Evolutionary conservation across 805 yeast species (phyloP), one percentile per base, ranked within the genome.

Genomic region (Hanseniaspora thailandica): DNA sequence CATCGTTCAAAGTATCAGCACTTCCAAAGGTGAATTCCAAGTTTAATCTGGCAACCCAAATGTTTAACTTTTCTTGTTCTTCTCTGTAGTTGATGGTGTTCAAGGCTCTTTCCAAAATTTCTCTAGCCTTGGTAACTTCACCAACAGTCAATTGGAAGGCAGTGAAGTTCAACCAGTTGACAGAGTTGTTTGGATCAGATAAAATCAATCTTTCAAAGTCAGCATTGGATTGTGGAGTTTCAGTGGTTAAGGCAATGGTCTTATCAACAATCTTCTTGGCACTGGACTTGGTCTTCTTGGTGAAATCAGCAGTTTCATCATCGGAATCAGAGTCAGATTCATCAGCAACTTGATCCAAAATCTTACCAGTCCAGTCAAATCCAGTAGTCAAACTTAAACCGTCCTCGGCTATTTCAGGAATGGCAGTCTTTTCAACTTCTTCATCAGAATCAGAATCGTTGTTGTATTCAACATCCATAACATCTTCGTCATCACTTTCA

Each of bases 91-190:
- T 81, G 60, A 93, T 94, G 5, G 93, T 82, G 71, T 86, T 86
- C 64, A 93, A 75, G 2, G 97, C 98, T 57, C 98, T 79, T 61
- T 83, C 85, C 44, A 86, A 97, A 61, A 93, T 80, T 66, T 86
- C 95, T 61, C 98, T 80, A 9, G 97, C 96, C 69, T 86, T 87
- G 36, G 90, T 97, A 55, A 88, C 72, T 68, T 93, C 98, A 71
- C 96, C 85, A 57, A 90, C 74, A 68, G 89, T 96, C 58, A 93
- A 75, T 68, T 89, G 96, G 83, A 90, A 93, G 4, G 97, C 89
- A 96, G 93, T 93, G 70, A 85, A 93, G 69, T 89, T 86, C 86
- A 93, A 90, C 98, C 98, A 93, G 55, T 87, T 69, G 34, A 89
- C 77, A 1, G 98, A 90, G 2, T 96, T 86, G 71, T 86, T 84